Percentiles rank a stretch among this genome's conserved stretches.
Conservation (phyloP, 2,329 filamentous ascomycete genomes). For the Colletotrichum lupini region DNA sequence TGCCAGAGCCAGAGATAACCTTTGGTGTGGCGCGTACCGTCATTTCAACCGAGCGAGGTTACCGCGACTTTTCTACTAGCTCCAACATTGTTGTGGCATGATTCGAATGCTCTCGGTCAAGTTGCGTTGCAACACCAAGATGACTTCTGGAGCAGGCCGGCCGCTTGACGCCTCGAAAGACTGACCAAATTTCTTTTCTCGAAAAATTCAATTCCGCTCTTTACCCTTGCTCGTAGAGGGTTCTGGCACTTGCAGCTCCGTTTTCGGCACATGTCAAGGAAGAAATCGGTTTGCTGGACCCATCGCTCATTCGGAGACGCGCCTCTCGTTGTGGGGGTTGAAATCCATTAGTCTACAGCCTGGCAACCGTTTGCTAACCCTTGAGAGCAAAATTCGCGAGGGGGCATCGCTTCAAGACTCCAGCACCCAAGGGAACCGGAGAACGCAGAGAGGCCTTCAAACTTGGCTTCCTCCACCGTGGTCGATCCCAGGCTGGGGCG, state of each 20-base stretch:
- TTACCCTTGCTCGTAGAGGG: not conserved
- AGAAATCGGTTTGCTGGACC: slow-evolving; percentile 19
- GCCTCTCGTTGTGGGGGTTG: slow-evolving; percentile 13
- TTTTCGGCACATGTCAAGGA: slow-evolving; percentile 32
- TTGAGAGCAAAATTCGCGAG: slow-evolving; percentile 11
- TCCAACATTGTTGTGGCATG: not conserved
- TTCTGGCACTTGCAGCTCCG: slow-evolving; percentile 21
- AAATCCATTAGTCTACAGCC: slow-evolving; percentile 23
- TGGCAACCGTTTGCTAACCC: slow-evolving; percentile 28
- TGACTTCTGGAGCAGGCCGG: not conserved
- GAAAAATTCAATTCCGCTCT: not conserved
- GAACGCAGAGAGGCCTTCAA: not conserved
- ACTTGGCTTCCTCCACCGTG: slow-evolving; percentile 29
- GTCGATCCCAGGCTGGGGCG: slow-evolving; percentile 21
- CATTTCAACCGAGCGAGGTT: not conserved
- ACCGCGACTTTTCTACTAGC: not conserved
- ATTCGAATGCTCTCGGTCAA: not conserved
- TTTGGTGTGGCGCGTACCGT: slow-evolving; percentile 5
- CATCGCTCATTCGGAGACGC: slow-evolving; percentile 24
- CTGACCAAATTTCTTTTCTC: not conserved
- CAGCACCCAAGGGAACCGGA: slow-evolving; percentile 2
- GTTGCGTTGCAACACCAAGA: not conserved
- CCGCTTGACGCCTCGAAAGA: not conserved
- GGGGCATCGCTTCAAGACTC: slow-evolving; percentile 4
- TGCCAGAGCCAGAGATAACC: slow-evolving; percentile 4